These are phyloP conservation scores for Trypanosoma lewisi DNA, from an alignment of 208 protist species.

Conservation along the genomic window DNA sequence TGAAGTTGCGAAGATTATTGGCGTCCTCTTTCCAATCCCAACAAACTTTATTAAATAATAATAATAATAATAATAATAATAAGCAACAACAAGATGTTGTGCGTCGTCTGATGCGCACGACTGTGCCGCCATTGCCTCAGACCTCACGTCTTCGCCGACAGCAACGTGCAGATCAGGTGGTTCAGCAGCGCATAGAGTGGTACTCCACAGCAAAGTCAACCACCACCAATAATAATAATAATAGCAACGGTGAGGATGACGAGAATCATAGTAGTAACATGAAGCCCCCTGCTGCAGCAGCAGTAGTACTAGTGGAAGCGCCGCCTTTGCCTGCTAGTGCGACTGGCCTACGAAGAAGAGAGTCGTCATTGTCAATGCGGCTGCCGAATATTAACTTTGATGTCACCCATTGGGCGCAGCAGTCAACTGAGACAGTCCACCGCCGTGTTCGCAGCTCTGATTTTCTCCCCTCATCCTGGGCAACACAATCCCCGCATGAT, in stretches of 20 bases:
- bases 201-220: background rate
- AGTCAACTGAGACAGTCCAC: conserved; percentile 18
- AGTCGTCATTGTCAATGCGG: background rate
- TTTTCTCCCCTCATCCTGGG: conserved; percentile 2
- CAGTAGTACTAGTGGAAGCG: too few species aligned
- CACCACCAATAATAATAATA: background rate
- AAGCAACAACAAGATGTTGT: background rate
- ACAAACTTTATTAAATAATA: too few species aligned
- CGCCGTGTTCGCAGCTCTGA: conserved; percentile 19
- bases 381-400: conserved; percentile 12
- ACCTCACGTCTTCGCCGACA: conserved; percentile 55
- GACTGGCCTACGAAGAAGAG: background rate
- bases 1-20: conserved; percentile 6
- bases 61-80: conserved; percentile 6
- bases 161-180: conserved; percentile 25
- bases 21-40: too few species aligned
- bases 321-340: background rate
- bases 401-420: conserved; percentile 24
- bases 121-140: conserved; percentile 23
- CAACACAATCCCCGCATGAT: background rate
- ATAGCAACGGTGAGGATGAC: too few species aligned
- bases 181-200: conserved; percentile 8
- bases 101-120: conserved; percentile 3
- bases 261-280: too few species aligned
- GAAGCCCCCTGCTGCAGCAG: too few species aligned